Evolutionary conservation across 208 protist species (phyloP).

Genomic region (Pavlovales sp.): DNA sequence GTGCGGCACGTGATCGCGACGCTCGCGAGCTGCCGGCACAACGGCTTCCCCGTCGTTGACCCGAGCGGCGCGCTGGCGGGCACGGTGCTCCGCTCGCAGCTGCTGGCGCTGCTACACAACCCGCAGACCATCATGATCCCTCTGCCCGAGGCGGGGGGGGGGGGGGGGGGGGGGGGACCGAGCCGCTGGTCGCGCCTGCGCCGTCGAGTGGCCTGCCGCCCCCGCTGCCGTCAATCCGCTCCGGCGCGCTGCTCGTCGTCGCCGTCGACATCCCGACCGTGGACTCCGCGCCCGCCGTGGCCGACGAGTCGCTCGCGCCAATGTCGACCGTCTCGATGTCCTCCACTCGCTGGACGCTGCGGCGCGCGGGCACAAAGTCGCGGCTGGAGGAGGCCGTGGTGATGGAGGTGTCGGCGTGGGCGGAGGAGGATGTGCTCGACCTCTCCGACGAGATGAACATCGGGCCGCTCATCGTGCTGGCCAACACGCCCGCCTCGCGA

Average conservation of each 20-base stretch:
- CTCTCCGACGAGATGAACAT: constrained; percentile 69
- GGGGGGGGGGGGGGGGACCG: no score
- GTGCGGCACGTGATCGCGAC: constrained; percentile 70
- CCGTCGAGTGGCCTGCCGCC: no score
- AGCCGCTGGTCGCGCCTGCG: no score
- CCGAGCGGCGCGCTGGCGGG: constrained; percentile 25
- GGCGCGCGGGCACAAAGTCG: neutral
- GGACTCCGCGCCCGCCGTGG: no score
- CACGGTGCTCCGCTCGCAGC: constrained; percentile 47
- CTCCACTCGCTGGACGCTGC: neutral
- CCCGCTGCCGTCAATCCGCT: no score
- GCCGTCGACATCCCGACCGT: no score
- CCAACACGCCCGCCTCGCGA: constrained; percentile 76
- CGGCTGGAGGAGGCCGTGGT: neutral
- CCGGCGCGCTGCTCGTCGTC: no score
- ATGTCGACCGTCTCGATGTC: no score
- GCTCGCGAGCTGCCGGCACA: constrained; percentile 71
- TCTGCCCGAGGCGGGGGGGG: no score
- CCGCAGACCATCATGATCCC: no score
- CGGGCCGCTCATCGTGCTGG: constrained; percentile 76
- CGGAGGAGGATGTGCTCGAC: constrained; percentile 66
- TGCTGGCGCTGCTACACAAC: constrained; percentile 51
- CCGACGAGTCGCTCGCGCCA: no score
- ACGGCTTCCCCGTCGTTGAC: constrained; percentile 83
- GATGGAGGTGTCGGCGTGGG: constrained; percentile 51